A percentile compares a stretch with the other conserved stretches of the same genome.
Evolutionary conservation across 2,329 filamentous ascomycete species (phyloP).

Genomic region (Atkinsonella texensis): DNA sequence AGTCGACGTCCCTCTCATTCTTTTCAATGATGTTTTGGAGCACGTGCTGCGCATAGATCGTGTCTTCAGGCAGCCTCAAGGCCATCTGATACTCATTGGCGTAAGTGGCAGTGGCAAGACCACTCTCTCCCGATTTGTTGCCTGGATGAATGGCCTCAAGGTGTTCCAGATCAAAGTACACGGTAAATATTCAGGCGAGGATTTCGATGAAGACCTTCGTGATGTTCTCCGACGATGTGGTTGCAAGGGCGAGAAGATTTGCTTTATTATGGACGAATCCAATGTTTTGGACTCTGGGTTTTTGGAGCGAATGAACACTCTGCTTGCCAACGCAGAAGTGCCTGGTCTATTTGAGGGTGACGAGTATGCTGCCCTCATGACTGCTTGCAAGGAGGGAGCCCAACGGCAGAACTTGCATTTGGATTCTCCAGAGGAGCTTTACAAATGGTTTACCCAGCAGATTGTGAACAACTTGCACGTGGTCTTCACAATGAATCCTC

Average conservation of each 20-base stretch:
- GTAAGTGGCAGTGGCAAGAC: slow-evolving; percentile 98
- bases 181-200: slow-evolving; percentile 93
- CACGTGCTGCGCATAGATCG: slow-evolving; percentile 97
- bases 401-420: slow-evolving; percentile 90
- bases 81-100: slow-evolving; percentile 95
- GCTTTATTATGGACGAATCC: slow-evolving; percentile 99
- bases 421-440: slow-evolving; percentile 97
- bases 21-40: slow-evolving; percentile 99
- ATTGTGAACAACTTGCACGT: slow-evolving; percentile 99
- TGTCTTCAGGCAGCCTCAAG: slow-evolving; percentile 96
- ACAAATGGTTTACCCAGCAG: slow-evolving; percentile 99
- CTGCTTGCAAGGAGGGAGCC: slow-evolving; percentile 94
- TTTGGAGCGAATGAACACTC: slow-evolving; percentile 96
- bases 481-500: slow-evolving; percentile 99
- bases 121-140: slow-evolving; percentile 91
- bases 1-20: slow-evolving; percentile 91
- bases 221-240: slow-evolving; percentile 88
- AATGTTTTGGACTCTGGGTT: slow-evolving; percentile 98
- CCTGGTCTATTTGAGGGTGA: slow-evolving; percentile 98
- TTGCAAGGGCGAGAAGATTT: slow-evolving; percentile 98
- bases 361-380: slow-evolving; percentile 97
- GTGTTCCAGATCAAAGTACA: slow-evolving; percentile 99
- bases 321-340: slow-evolving; percentile 98
- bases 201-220: slow-evolving; percentile 95
- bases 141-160: slow-evolving; percentile 99